Base-by-base conservation (phyloP, 345 rosid species). In the Salix viminalis region DNA sequence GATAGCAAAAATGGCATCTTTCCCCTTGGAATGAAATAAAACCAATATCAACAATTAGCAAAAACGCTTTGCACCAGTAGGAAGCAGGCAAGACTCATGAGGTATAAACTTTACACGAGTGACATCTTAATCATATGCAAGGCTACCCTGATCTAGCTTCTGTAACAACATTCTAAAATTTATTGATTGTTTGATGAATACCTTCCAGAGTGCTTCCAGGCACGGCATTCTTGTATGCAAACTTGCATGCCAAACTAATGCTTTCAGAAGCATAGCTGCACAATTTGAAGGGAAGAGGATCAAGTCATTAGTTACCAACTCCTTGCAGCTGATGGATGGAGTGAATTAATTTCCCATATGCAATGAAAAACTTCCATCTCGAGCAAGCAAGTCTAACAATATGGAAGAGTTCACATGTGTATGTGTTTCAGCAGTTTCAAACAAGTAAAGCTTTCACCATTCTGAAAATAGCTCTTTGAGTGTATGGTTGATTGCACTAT, bases 261-360 rank as follows among this genome's bases (percentile, higher is more conserved):
- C 98, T 92, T 84, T 92, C 97, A 80, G 96, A 88, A 65, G 99
- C 97, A 75, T 90, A 93, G 82, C 98, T 96, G 80, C 76, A 87
- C 56, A 69, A 56, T 32, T 13, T 50, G 58, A 72, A 76, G 75
- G 26, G 72, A 48, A 34, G 52, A 76, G 5, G 44, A 62, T 69
- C 36, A 76, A 21, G 18, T n/a, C 37, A 58, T 26, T 54, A 6
- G 19, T 26, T 1, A 54, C 30, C 21, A 50, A 19, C 18, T 72
- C 69, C 61, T 46, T 77, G 26, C 50, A 52, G 69, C 23, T 13
- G 39, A 23, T 24, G 48, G 64, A 65, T 54, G 44, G 67, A 41
- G 7, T 21, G 15, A 69, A 62, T 61, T 69, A 10, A 21, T 78
- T 75, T 39, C 70, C 39, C 8, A 26, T 18, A n/a, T 81, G 50